These are phyloP conservation scores for Salvia hispanica DNA, from an alignment of 257 asterid species.

Conservation along the genomic window DNA sequence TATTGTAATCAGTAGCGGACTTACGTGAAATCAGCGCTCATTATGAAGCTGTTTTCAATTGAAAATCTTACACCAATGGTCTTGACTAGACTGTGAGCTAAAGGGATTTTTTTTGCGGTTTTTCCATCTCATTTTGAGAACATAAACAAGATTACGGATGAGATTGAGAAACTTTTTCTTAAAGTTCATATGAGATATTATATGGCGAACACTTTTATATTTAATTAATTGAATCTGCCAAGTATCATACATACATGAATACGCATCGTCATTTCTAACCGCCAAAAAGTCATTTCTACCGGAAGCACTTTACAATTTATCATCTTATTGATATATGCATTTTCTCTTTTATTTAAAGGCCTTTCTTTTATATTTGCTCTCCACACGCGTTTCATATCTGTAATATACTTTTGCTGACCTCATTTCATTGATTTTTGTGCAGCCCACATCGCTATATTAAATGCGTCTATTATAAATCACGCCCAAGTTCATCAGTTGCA, in stretches of 20 bases:
- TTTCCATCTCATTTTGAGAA: slow-evolving; percentile 3
- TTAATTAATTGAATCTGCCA: background rate
- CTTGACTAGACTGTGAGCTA: background rate
- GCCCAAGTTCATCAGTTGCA: slow-evolving; percentile 21
- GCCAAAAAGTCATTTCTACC: background rate
- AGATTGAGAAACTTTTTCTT: slow-evolving; percentile 4
- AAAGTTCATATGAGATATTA: slow-evolving; percentile 4
- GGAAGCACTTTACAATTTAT: slow-evolving; percentile 15
- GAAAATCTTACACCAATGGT: background rate
- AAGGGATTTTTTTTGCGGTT: background rate
- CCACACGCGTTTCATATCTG: slow-evolving; percentile 4
- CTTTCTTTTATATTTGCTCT: slow-evolving; percentile 11
- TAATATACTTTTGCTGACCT: slow-evolving; percentile 23
- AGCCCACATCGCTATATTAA: slow-evolving; percentile 13
- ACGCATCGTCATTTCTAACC: background rate
- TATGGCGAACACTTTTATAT: background rate
- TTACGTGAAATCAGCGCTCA: background rate
- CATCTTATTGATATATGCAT: slow-evolving; percentile 12
- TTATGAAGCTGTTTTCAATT: background rate
- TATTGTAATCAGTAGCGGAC: background rate
- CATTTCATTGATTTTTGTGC: slow-evolving; percentile 6
- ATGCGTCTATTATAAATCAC: slow-evolving; percentile 22
- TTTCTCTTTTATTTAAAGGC: slow-evolving; percentile 22
- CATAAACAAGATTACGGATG: background rate
- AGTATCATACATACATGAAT: background rate